These are phyloP conservation scores for Fusarium sulawesiense DNA, from an alignment of 2,329 filamentous ascomycete genomes.

Conservation along the genomic window DNA sequence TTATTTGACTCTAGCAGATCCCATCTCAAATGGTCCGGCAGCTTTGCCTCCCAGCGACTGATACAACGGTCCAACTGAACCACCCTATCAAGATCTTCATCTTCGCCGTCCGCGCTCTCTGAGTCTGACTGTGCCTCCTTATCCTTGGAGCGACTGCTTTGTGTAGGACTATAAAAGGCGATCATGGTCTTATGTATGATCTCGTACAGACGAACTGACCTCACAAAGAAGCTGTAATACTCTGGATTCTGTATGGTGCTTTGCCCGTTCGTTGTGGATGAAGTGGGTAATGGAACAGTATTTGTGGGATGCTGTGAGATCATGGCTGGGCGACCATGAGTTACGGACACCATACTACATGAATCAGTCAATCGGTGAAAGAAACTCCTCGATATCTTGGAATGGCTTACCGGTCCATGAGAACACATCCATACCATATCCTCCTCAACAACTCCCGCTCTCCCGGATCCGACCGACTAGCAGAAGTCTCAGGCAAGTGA, in stretches of 20 bases:
- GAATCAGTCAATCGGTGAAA: background rate
- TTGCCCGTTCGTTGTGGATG: background rate
- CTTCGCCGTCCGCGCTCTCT: slow-evolving; percentile 13
- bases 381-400: accelerated
- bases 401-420: slow-evolving; percentile 52
- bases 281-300: slow-evolving; percentile 45
- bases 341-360: slow-evolving; percentile 51
- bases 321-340: slow-evolving; percentile 52
- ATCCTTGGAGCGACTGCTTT: slow-evolving; percentile 5
- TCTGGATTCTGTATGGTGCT: background rate
- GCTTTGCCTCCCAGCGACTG: slow-evolving; percentile 48
- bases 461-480: slow-evolving; percentile 28
- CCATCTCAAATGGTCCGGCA: slow-evolving; percentile 46
- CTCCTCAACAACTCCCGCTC: slow-evolving; percentile 47
- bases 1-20: slow-evolving; percentile 14
- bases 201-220: slow-evolving; percentile 53
- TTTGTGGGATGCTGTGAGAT: slow-evolving; percentile 45
- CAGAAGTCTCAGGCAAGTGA: slow-evolving; percentile 55
- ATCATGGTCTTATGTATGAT: slow-evolving; percentile 51
- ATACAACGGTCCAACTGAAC: slow-evolving; percentile 49
- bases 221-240: slow-evolving; percentile 50
- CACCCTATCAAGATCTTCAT: slow-evolving; percentile 48
- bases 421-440: slow-evolving; percentile 53
- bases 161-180: slow-evolving; percentile 44
- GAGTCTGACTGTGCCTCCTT: slow-evolving; percentile 7